These are phyloP conservation scores for Plasmodium billcollinsi DNA, from an alignment of 169 alveolate genomes.

Conservation along the genomic window DNA sequence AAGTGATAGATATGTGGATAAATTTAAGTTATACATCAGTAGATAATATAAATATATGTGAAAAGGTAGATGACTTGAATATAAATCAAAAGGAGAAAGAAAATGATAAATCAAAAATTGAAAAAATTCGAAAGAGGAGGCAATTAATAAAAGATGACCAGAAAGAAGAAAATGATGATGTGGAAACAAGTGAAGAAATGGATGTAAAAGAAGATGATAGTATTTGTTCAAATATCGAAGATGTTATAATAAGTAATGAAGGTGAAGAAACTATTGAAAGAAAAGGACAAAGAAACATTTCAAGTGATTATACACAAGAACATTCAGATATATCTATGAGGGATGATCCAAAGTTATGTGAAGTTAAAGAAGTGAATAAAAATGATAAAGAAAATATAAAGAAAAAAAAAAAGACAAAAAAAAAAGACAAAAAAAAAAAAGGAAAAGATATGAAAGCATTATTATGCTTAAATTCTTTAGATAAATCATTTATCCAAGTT, in stretches of 20 bases:
- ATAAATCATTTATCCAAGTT: slow-evolving; percentile 53
- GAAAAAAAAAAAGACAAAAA: background rate
- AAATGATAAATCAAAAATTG: too few relatives aligned
- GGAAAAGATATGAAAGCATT: background rate
- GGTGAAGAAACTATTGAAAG: background rate
- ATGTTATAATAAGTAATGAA: background rate
- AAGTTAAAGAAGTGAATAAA: background rate
- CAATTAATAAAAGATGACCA: too few relatives aligned
- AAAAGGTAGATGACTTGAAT: slow-evolving; percentile 6
- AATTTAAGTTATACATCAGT: slow-evolving; percentile 15
- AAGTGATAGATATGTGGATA: slow-evolving; percentile 9
- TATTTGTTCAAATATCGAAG: background rate
- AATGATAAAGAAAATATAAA: background rate
- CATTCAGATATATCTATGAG: background rate
- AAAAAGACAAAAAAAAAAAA: background rate
- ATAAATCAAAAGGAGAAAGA: slow-evolving; percentile 1
- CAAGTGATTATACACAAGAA: background rate
- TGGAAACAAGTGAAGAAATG: too few relatives aligned
- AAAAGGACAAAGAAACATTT: background rate
- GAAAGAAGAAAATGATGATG: too few relatives aligned
- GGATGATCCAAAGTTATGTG: background rate
- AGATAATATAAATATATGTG: slow-evolving; percentile 4
- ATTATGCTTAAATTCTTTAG: slow-evolving; percentile 29
- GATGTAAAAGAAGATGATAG: too few relatives aligned
- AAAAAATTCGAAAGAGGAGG: too few relatives aligned